phyloP scores from a whole-genome alignment of 345 rosid genomes.

The Carallia brachiata region DNA sequence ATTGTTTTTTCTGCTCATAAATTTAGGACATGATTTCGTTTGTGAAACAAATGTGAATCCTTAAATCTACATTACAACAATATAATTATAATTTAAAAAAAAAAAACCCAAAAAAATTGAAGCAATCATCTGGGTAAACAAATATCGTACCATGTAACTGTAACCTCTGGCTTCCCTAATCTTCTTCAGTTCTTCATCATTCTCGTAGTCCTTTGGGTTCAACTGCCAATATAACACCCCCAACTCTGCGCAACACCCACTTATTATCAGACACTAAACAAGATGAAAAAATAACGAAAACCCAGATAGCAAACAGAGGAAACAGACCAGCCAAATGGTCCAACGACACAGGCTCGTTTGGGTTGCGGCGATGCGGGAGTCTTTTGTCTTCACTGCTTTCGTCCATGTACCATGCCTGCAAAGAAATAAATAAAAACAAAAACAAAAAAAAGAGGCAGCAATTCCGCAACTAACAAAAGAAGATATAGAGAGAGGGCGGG shows the following conservation, averaged over 20 bases:
- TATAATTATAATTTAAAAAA: too few species aligned
- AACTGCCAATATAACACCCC: constrained; percentile 82
- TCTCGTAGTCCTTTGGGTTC: constrained; percentile 72
- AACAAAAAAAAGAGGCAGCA: not conserved
- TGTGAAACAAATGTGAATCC: too few species aligned
- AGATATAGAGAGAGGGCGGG: not conserved
- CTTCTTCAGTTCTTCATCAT: constrained; percentile 55
- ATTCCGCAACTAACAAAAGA: not conserved
- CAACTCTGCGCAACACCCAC: constrained; percentile 39
- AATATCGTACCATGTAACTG: constrained; percentile 63
- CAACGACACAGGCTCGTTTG: constrained; percentile 41
- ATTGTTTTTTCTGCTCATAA: too few species aligned
- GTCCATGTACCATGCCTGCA: constrained; percentile 71
- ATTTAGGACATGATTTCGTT: too few species aligned
- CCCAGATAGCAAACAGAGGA: not conserved
- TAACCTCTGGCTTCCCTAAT: constrained; percentile 80
- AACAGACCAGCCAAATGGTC: constrained; percentile 48
- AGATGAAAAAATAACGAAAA: not conserved
- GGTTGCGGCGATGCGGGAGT: constrained; percentile 49
- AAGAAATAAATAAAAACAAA: not conserved
- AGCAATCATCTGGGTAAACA: not conserved
- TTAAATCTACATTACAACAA: too few species aligned
- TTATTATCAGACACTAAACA: not conserved
- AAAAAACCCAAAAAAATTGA: not conserved
- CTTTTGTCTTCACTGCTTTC: constrained; percentile 50